Percentiles rank a stretch among this genome's conserved stretches.
Evolutionary conservation across 768 basidiomycete species (phyloP).

Genomic region (Leucogyrophana mollusca): DNA sequence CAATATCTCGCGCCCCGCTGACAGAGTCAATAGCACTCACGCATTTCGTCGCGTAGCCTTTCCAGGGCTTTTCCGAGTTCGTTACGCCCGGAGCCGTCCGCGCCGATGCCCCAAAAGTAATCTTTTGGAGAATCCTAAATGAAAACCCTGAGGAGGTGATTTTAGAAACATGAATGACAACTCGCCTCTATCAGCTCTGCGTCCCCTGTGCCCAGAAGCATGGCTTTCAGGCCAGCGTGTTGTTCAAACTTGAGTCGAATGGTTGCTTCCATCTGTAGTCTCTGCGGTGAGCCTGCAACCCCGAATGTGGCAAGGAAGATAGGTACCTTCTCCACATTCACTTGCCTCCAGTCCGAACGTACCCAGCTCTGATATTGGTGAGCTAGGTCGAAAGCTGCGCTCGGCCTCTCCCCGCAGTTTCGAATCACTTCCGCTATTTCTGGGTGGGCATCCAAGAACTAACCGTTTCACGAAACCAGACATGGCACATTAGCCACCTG

Average conservation of each 20-base stretch:
- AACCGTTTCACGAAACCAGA: not conserved
- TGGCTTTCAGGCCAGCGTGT: constrained; percentile 54
- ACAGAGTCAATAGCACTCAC: too few species aligned
- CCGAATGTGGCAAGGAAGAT: not conserved
- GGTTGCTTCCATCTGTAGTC: constrained; percentile 59
- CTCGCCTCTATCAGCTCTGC: constrained; percentile 68
- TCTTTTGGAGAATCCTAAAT: constrained; percentile 70
- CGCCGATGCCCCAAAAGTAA: constrained; percentile 76
- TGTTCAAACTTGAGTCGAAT: constrained; percentile 72
- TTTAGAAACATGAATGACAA: constrained; percentile 12
- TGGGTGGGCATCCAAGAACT: constrained; percentile 63
- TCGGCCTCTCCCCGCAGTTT: constrained; percentile 59
- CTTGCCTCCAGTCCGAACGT: constrained; percentile 64
- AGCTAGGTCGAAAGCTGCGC: constrained; percentile 65
- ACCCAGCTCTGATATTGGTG: constrained; percentile 61
- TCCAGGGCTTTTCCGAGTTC: constrained; percentile 73
- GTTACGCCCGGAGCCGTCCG: constrained; percentile 64
- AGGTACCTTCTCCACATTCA: constrained; percentile 63
- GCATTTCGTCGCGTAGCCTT: constrained; percentile 57
- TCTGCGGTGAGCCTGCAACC: not conserved
- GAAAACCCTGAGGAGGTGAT: not conserved
- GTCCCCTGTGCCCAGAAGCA: constrained; percentile 64
- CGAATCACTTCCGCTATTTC: constrained; percentile 69
- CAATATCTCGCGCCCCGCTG: too few species aligned
- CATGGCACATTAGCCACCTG: too few species aligned